A percentile compares a stretch with the other conserved stretches of the same genome.
Evolutionary conservation across 2,329 filamentous ascomycete genomes (phyloP).

Genomic region (Cladosporium colombiae): DNA sequence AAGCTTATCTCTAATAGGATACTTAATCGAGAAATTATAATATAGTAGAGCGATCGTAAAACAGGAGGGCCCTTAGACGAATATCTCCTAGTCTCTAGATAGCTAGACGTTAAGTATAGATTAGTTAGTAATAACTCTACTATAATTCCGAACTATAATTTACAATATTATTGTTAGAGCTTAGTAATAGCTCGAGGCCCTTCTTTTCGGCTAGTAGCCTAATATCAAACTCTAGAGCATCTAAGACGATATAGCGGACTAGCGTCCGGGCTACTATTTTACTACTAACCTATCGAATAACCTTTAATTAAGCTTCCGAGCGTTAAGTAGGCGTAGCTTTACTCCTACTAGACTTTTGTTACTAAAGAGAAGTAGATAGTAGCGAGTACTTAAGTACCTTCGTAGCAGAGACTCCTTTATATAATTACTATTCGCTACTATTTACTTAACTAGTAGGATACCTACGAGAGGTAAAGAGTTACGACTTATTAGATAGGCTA

Average conservation of each 20-base stretch:
- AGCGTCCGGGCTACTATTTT: neutral
- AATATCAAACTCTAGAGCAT: neutral
- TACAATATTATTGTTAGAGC: neutral
- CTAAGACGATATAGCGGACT: neutral
- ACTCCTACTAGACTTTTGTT: neutral
- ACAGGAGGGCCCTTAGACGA: neutral
- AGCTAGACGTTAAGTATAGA: neutral
- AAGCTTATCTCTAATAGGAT: neutral
- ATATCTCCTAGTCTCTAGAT: neutral
- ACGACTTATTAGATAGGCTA: neutral
- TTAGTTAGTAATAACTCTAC: neutral
- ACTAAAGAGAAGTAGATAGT: neutral
- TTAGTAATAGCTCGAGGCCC: neutral
- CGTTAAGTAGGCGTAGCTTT: neutral
- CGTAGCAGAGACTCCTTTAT: neutral
- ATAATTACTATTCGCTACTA: neutral
- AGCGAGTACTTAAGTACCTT: neutral
- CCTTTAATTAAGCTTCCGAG: neutral
- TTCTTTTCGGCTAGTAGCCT: neutral
- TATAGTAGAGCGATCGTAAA: neutral
- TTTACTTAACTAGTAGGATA: neutral
- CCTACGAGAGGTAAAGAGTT: neutral
- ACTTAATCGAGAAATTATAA: neutral
- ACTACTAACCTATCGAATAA: neutral
- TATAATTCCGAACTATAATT: neutral